Evolutionary conservation across 345 rosid species (phyloP).

Genomic region (Citrus cavaleriei): DNA sequence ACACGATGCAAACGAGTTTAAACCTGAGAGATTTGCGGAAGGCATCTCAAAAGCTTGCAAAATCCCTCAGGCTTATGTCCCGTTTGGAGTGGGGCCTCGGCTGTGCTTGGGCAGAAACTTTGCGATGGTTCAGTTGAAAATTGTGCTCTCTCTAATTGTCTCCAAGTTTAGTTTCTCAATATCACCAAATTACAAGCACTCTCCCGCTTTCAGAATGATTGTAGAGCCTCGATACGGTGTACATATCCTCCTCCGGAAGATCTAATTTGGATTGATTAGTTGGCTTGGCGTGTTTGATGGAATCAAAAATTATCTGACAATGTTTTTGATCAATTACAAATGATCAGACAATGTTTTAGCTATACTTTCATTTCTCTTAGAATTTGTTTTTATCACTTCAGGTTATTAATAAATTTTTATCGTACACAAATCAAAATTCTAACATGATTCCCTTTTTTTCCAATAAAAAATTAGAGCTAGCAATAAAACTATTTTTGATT

Average conservation of each 20-base stretch:
- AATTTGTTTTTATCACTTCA: too few relatives aligned
- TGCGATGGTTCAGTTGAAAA: slow-evolving; percentile 64
- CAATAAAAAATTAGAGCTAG: too few relatives aligned
- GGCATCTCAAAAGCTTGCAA: slow-evolving; percentile 76
- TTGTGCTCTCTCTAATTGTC: slow-evolving; percentile 53
- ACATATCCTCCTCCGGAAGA: slow-evolving; percentile 34
- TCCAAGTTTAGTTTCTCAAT: slow-evolving; percentile 60
- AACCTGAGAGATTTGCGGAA: slow-evolving; percentile 61
- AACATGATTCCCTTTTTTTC: too few relatives aligned
- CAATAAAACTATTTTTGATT: too few relatives aligned
- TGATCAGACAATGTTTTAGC: too few relatives aligned
- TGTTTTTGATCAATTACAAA: too few relatives aligned
- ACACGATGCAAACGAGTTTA: slow-evolving; percentile 61
- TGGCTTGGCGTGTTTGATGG: neutral
- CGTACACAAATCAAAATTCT: too few relatives aligned
- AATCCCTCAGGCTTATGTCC: slow-evolving; percentile 57
- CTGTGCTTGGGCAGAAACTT: slow-evolving; percentile 70
- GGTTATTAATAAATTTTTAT: too few relatives aligned
- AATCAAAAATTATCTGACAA: neutral
- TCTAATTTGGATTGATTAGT: neutral
- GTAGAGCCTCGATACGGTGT: slow-evolving; percentile 76
- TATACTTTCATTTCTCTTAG: too few relatives aligned
- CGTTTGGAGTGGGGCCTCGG: slow-evolving; percentile 79
- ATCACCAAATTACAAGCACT: slow-evolving; percentile 60
- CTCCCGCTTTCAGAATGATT: slow-evolving; percentile 65